Percentiles rank a stretch among this genome's conserved stretches.
Evolutionary conservation across 2,329 filamentous ascomycete genomes (phyloP).

Genomic region (Orbilia brochopaga): DNA sequence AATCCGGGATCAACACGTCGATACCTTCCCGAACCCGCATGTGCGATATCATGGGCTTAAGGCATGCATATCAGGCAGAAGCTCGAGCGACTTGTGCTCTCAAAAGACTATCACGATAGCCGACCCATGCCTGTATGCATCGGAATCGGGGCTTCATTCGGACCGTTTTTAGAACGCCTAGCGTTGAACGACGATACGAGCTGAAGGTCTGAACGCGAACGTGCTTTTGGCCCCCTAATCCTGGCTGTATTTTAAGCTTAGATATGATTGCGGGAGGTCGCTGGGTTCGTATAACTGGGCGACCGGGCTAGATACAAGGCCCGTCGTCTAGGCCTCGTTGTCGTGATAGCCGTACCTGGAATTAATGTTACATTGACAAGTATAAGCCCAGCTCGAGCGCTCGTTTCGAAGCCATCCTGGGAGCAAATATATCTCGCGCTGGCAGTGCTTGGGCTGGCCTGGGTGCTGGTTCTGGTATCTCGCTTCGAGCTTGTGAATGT

Average conservation of each 20-base stretch:
- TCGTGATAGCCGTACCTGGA: neutral
- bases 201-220: too few species aligned
- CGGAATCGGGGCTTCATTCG: neutral
- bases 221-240: too few species aligned
- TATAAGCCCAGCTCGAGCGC: too few species aligned
- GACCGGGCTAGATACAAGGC: neutral
- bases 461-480: neutral
- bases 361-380: neutral
- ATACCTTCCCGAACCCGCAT: neutral
- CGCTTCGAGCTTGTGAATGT: neutral
- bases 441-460: neutral
- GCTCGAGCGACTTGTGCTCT: too few species aligned
- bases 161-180: neutral
- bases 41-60: neutral
- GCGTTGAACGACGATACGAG: too few species aligned
- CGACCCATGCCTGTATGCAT: neutral
- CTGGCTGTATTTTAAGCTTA: neutral
- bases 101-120: neutral
- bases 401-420: too few species aligned
- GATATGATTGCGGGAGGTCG: constrained; percentile 1
- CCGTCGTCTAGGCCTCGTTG: too few species aligned
- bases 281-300: neutral
- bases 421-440: neutral
- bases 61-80: neutral
- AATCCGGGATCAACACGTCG: neutral